Evolutionary conservation across 768 basidiomycete genomes (phyloP), one percentile per base, ranked within the genome.

Genomic region (Tricholoma flavovirens): DNA sequence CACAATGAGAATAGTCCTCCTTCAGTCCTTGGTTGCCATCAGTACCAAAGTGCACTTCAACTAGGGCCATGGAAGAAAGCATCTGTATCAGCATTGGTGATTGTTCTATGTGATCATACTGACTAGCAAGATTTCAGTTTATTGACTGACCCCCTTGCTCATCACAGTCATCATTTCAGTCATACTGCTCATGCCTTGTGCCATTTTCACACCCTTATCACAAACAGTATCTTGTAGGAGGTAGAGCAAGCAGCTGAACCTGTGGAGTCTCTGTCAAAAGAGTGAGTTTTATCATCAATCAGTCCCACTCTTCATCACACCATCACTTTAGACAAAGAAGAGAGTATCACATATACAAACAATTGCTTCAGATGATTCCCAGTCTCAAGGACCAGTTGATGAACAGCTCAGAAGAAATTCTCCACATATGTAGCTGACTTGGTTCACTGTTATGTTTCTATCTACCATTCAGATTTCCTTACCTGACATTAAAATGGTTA

Each of bases 81-180:
- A 14, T 36, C 11, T n/a, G 35, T 36, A 26, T 60, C 29, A 30
- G 51, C 10, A 10, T 14, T 52, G 15, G 14, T 33, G 30, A n/a
- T 9, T 52, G 10, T 53, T 9, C 9, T 40, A 35, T 30, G 29
- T 14, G 12, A 30, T 38, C 2, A 26, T 12, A n/a, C 49, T 57
- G 36, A 57, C 19, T 32, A 8, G 30, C 30, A 21, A 22, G 21
- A 21, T 32, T 30, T 32, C n/a, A 60, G 60, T 4, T 35, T 36
- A 10, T 17, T 21, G 21, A 57, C 59, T 3, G 64, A 62, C 56
- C 64, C 60, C 7, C 35, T 66, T 21, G 56, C 60, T 15, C 62
- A 65, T 26, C 56, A 64, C 43, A 60, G 66, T 4, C 50, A 45
- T 3, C 66, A 68, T 33, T 68, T 68, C 22, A 57, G 66, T 2